Conservation (phyloP, 306 rosid genomes). For the Comarum palustre region DNA sequence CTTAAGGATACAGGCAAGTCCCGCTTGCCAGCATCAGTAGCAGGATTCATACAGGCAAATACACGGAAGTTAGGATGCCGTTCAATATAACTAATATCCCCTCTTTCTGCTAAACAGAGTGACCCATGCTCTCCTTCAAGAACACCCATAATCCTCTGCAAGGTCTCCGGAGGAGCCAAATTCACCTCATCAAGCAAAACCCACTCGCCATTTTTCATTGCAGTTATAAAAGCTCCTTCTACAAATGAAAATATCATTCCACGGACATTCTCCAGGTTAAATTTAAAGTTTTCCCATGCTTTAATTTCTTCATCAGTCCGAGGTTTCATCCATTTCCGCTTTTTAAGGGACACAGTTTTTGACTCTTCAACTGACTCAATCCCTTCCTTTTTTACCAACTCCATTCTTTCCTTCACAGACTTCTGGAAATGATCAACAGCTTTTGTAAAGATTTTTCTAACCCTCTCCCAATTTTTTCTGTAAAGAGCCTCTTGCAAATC, state of each 20-base stretch:
- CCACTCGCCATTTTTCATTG: slow-evolving; percentile 88
- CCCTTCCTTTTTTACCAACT: neutral
- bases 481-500: slow-evolving; percentile 33
- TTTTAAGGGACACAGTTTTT: slow-evolving; percentile 38
- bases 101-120: slow-evolving; percentile 89
- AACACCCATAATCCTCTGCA: slow-evolving; percentile 88
- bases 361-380: slow-evolving; percentile 28
- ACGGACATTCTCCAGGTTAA: slow-evolving; percentile 47
- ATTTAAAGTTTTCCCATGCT: slow-evolving; percentile 62
- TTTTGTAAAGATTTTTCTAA: slow-evolving; percentile 42
- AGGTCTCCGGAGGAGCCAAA: slow-evolving; percentile 93
- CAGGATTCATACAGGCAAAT: slow-evolving; percentile 99
- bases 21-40: slow-evolving; percentile 96
- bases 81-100: slow-evolving; percentile 65
- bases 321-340: slow-evolving; percentile 70
- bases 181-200: slow-evolving; percentile 96
- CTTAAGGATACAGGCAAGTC: slow-evolving; percentile 78
- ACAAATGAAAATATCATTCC: slow-evolving; percentile 89
- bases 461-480: slow-evolving; percentile 54
- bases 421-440: slow-evolving; percentile 33
- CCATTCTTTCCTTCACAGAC: slow-evolving; percentile 1
- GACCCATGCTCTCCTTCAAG: slow-evolving; percentile 83
- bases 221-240: slow-evolving; percentile 89
- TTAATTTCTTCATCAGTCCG: slow-evolving; percentile 46
- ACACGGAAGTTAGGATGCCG: slow-evolving; percentile 84